These are phyloP conservation scores for Acanthamoeba lugdunensis DNA, from an alignment of 208 protist species.

Conservation along the genomic window DNA sequence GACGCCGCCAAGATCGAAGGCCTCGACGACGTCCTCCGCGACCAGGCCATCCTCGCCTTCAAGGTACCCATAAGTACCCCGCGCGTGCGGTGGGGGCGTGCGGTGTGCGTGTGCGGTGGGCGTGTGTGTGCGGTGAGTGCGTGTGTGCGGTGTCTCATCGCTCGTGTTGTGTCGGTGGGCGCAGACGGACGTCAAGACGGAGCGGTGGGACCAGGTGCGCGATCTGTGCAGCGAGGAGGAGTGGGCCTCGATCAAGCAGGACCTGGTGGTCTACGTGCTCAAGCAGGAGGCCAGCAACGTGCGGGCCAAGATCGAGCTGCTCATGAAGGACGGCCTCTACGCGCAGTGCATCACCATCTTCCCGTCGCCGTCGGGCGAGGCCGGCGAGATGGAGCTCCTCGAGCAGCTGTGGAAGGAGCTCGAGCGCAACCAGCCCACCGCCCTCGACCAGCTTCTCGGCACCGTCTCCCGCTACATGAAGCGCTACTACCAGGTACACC, in stretches of 20 bases:
- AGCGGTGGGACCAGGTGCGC: conserved; percentile 76
- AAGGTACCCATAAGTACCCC: conserved; percentile 11
- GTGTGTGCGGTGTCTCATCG: not conserved
- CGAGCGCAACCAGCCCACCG: conserved; percentile 57
- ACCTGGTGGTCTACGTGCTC: conserved; percentile 76
- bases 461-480: conserved; percentile 71
- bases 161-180: not conserved
- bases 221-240: conserved; percentile 74
- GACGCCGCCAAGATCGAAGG: conserved; percentile 75
- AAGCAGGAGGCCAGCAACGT: conserved; percentile 43
- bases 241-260: conserved; percentile 75
- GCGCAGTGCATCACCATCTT: conserved; percentile 78
- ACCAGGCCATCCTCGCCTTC: conserved; percentile 78
- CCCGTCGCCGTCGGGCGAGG: conserved; percentile 54
- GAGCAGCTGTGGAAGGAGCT: conserved; percentile 67
- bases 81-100: not conserved
- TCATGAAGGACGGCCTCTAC: conserved; percentile 74
- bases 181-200: conserved; percentile 41
- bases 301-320: conserved; percentile 67
- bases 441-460: conserved; percentile 12
- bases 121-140: no score
- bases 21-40: conserved; percentile 32
- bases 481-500: conserved; percentile 68
- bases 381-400: conserved; percentile 48
- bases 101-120: no score